Evolutionary conservation across 768 basidiomycete genomes (phyloP).

Genomic region (Phaeotremella skinneri): DNA sequence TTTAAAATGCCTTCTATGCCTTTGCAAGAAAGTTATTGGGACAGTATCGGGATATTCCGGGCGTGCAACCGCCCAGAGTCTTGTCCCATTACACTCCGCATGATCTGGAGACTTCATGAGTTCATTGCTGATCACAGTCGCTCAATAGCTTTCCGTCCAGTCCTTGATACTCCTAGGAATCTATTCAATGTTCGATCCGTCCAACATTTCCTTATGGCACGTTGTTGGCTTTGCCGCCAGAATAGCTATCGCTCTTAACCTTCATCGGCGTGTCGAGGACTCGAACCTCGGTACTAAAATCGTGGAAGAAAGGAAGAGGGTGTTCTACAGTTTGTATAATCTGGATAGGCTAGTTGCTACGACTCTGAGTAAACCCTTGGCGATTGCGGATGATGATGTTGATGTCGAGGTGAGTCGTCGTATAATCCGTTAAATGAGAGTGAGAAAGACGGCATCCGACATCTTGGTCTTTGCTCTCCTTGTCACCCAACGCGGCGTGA

Average conservation of each 20-base stretch:
- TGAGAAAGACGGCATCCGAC: not conserved
- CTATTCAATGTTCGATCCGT: slow-evolving; percentile 29
- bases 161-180: slow-evolving; percentile 29
- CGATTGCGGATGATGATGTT: slow-evolving; percentile 30
- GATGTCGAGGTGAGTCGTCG: slow-evolving; percentile 34
- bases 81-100: no score
- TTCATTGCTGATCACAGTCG: not conserved
- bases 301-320: slow-evolving; percentile 20
- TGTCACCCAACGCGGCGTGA: not conserved
- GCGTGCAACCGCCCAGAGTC: no score
- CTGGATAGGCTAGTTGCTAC: slow-evolving; percentile 33
- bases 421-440: not conserved
- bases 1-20: no score
- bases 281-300: slow-evolving; percentile 3
- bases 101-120: no score
- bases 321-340: slow-evolving; percentile 36
- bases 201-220: slow-evolving; percentile 30
- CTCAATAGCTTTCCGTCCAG: slow-evolving; percentile 25
- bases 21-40: no score
- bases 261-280: slow-evolving; percentile 28
- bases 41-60: no score
- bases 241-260: slow-evolving; percentile 25
- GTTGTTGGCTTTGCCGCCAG: slow-evolving; percentile 33
- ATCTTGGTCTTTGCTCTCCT: not conserved
- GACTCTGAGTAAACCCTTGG: slow-evolving; percentile 28